A percentile compares a stretch with the other conserved stretches of the same genome.
phyloP scores from a whole-genome alignment of 768 basidiomycete species.

The Suillus spraguei region DNA sequence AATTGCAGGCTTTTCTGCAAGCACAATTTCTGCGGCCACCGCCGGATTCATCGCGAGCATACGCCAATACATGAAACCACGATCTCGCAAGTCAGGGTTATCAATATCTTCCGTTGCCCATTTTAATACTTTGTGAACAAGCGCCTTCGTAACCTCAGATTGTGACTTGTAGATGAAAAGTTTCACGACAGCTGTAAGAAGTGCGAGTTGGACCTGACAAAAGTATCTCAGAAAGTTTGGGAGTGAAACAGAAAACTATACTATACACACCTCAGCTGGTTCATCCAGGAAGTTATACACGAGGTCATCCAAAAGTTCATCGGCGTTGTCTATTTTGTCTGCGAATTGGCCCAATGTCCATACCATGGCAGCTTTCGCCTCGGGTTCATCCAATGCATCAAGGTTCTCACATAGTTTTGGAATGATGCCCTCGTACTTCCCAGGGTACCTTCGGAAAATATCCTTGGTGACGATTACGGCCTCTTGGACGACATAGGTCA shows the following conservation, averaged over 20 bases:
- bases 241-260: neutral
- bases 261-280: slow-evolving; percentile 77
- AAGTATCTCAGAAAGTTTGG: neutral
- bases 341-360: slow-evolving; percentile 99
- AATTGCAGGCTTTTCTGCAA: slow-evolving; percentile 92
- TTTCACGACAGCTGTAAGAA: slow-evolving; percentile 94
- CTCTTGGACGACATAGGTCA: slow-evolving; percentile 96
- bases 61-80: slow-evolving; percentile 99
- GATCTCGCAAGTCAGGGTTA: slow-evolving; percentile 95
- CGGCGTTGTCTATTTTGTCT: slow-evolving; percentile 92
- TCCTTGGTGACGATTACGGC: slow-evolving; percentile 97
- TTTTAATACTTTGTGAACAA: slow-evolving; percentile 94
- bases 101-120: slow-evolving; percentile 98
- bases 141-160: slow-evolving; percentile 81
- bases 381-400: slow-evolving; percentile 91
- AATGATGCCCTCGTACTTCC: slow-evolving; percentile 95
- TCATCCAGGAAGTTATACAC: slow-evolving; percentile 90
- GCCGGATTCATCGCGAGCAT: slow-evolving; percentile 91
- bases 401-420: slow-evolving; percentile 91
- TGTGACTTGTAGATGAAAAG: slow-evolving; percentile 89
- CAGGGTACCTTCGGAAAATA: slow-evolving; percentile 96
- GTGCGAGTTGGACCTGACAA: slow-evolving; percentile 87
- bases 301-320: slow-evolving; percentile 92
- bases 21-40: slow-evolving; percentile 86
- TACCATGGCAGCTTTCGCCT: slow-evolving; percentile 95